Evolutionary conservation across 1,139 yeast species (phyloP).

Genomic region (Scheffersomyces illinoinensis): DNA sequence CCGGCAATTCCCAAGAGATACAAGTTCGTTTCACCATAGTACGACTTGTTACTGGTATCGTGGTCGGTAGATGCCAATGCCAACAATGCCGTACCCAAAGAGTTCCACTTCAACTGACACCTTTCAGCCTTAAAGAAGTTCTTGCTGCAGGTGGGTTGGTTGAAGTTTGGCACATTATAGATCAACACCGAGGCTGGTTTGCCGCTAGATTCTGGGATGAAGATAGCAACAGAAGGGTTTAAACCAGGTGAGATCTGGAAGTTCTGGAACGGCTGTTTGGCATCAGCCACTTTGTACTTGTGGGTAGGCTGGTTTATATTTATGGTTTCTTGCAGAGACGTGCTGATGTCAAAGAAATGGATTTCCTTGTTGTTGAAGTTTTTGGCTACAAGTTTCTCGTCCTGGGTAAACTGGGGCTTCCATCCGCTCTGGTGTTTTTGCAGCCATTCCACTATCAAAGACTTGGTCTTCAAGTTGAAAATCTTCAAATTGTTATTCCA

Average conservation of each 20-base stretch:
- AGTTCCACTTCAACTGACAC: constrained; percentile 91
- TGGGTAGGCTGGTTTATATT: constrained; percentile 56
- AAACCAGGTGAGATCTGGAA: constrained; percentile 80
- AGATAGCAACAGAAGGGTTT: constrained; percentile 89
- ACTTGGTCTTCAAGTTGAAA: constrained; percentile 54
- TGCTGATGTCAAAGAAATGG: constrained; percentile 64
- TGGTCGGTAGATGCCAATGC: constrained; percentile 96
- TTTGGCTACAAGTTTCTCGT: constrained; percentile 71
- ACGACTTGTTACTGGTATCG: constrained; percentile 89
- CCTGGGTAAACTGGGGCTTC: constrained; percentile 85
- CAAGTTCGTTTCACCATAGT: constrained; percentile 94
- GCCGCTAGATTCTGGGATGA: constrained; percentile 80
- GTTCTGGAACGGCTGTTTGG: constrained; percentile 53
- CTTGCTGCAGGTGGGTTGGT: constrained; percentile 81
- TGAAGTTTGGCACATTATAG: constrained; percentile 73
- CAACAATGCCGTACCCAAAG: constrained; percentile 88
- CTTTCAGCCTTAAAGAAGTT: constrained; percentile 94
- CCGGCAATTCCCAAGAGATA: constrained; percentile 92
- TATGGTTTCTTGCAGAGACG: constrained; percentile 41
- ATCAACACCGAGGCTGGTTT: constrained; percentile 88
- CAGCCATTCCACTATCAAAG: constrained; percentile 64
- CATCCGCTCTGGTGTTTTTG: constrained; percentile 87
- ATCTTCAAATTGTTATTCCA: constrained; percentile 77
- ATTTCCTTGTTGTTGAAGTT: constrained; percentile 60
- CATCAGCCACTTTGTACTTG: constrained; percentile 62